phyloP scores from a whole-genome alignment of 2,329 filamentous ascomycete genomes.

The Aureobasidium sp. region DNA sequence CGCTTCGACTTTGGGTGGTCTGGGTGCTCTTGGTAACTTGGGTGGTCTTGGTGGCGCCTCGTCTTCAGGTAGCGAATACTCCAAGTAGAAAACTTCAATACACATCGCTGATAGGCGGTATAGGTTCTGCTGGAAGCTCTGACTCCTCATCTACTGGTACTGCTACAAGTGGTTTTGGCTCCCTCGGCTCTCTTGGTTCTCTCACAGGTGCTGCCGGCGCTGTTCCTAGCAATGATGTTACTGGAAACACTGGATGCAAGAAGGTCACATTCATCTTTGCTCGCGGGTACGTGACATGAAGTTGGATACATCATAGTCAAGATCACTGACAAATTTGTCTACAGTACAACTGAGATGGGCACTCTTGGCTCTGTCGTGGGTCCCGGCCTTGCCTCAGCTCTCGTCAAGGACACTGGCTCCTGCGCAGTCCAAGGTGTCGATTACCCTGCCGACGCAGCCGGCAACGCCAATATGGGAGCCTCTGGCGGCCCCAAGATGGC shows the following conservation, averaged over 20 bases:
- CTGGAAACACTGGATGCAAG: constrained; percentile 30
- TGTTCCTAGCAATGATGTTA: constrained; percentile 18
- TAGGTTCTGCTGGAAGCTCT: background rate
- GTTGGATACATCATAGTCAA: background rate
- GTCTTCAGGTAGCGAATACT: background rate
- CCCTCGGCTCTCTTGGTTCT: constrained; percentile 6
- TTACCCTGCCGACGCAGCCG: constrained; percentile 23
- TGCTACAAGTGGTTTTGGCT: constrained; percentile 1
- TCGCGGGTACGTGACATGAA: constrained; percentile 34
- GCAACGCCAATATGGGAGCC: constrained; percentile 19
- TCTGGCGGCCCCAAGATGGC: constrained; percentile 23
- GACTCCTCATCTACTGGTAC: background rate
- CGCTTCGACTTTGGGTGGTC: background rate
- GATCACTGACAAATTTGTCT: background rate
- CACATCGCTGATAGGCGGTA: constrained; percentile 3
- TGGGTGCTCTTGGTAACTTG: background rate
- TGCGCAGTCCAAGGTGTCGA: constrained; percentile 24
- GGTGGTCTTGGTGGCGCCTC: background rate
- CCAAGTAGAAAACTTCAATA: background rate
- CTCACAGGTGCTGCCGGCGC: constrained; percentile 14
- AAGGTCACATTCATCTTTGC: constrained; percentile 50
- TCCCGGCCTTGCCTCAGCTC: constrained; percentile 20
- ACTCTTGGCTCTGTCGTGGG: constrained; percentile 48
- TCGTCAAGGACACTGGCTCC: constrained; percentile 18
- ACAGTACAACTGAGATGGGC: constrained; percentile 42